These are phyloP conservation scores for Saccharomyces hybrid DNA, from an alignment of 1,139 yeast genomes.

Conservation along the genomic window DNA sequence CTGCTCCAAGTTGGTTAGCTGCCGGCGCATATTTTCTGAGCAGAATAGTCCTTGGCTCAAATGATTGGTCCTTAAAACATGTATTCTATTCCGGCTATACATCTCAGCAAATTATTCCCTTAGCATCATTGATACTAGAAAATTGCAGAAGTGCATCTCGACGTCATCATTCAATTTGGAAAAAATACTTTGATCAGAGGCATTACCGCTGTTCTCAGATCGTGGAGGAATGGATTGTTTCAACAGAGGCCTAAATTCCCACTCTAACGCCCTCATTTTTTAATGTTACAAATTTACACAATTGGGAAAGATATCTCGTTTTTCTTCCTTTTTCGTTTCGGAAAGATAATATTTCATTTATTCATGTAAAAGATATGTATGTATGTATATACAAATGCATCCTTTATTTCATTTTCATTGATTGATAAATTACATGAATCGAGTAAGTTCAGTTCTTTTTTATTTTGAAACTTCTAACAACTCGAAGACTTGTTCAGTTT, in stretches of 20 bases:
- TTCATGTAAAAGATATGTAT: no score
- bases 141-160: conserved; percentile 61
- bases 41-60: conserved; percentile 49
- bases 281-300: no score
- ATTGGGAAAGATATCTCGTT: no score
- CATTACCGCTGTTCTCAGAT: neutral
- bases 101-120: conserved; percentile 66
- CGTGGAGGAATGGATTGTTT: neutral
- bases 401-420: no score
- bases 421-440: no score
- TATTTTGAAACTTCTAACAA: no score
- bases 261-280: no score
- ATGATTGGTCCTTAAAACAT: conserved; percentile 73
- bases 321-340: no score
- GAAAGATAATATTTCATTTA: no score
- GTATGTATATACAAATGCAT: no score
- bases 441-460: no score
- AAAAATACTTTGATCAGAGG: conserved; percentile 48
- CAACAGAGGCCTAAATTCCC: neutral
- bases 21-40: conserved; percentile 87
- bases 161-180: conserved; percentile 76
- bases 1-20: conserved; percentile 90
- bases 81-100: conserved; percentile 90
- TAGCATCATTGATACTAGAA: conserved; percentile 61
- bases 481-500: no score